Conservation (phyloP, 1,139 yeast species). For the Blastobotrys aristatus region DNA sequence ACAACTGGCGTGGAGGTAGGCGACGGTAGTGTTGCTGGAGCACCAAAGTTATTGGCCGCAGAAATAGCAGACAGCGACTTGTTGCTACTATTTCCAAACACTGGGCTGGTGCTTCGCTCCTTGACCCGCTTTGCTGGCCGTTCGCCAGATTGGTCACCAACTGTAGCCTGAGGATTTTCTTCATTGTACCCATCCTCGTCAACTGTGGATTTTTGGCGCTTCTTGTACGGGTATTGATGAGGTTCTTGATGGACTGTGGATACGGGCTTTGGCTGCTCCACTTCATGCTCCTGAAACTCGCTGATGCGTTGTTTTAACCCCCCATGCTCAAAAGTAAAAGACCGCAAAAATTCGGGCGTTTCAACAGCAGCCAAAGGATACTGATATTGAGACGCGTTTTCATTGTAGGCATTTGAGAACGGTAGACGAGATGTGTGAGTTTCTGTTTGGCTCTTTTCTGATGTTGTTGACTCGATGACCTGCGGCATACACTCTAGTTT, state of each 20-base stretch:
- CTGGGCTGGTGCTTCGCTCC: not conserved
- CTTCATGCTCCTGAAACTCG: too few species aligned
- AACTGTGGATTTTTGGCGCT: too few species aligned
- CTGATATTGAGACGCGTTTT: slow-evolving; percentile 1
- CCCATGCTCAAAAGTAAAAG: slow-evolving; percentile 25
- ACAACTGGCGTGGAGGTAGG: slow-evolving; percentile 5
- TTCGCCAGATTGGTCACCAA: too few species aligned
- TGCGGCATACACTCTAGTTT: slow-evolving; percentile 1
- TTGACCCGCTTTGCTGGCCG: slow-evolving; percentile 8
- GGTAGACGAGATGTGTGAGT: slow-evolving; percentile 2
- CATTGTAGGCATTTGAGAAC: not conserved
- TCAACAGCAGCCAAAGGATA: slow-evolving; percentile 31
- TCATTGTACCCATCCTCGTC: too few species aligned
- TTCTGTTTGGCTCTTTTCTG: not conserved
- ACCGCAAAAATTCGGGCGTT: slow-evolving; percentile 31
- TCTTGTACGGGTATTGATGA: not conserved
- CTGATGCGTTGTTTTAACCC: not conserved
- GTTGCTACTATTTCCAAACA: not conserved
- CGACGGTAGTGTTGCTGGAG: not conserved
- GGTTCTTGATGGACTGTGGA: not conserved
- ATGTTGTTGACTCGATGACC: not conserved
- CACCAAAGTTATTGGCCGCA: too few species aligned
- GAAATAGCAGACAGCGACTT: too few species aligned
- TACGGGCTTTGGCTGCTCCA: not conserved
- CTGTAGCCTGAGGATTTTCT: too few species aligned